These are phyloP conservation scores for Fusarium aywerte DNA, from an alignment of 2,329 filamentous ascomycete genomes.

Conservation along the genomic window DNA sequence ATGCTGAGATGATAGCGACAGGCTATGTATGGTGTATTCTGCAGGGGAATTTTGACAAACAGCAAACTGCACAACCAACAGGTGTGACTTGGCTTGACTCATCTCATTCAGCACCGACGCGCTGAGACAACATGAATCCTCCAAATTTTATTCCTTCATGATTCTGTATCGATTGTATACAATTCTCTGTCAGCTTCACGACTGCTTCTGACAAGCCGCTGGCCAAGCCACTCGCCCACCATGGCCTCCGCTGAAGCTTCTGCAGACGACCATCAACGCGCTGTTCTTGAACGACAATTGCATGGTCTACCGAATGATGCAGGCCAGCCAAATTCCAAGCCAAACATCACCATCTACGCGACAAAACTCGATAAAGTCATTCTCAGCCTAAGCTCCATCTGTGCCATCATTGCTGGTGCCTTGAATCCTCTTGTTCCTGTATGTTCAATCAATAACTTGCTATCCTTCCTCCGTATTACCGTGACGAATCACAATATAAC, in stretches of 20 bases:
- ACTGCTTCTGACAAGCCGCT: not conserved
- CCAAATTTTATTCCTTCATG: not conserved
- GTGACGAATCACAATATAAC: not conserved
- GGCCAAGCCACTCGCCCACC: not conserved
- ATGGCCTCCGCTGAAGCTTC: not conserved
- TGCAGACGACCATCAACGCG: not conserved
- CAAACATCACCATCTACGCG: not conserved
- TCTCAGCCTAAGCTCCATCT: not conserved
- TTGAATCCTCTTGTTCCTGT: conserved; percentile 6
- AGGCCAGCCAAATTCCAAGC: not conserved
- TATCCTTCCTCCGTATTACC: not conserved
- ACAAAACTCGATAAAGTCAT: not conserved
- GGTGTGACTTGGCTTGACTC: not conserved
- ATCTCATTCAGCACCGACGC: not conserved
- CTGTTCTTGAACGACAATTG: not conserved
- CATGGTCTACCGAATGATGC: not conserved
- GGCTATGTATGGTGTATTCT: not conserved
- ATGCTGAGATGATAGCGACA: not conserved
- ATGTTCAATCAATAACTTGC: not conserved
- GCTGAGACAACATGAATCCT: not conserved
- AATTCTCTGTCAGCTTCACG: not conserved
- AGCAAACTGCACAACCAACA: not conserved
- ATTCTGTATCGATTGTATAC: not conserved
- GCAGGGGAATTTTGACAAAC: not conserved
- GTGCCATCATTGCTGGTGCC: conserved; percentile 2